Evolutionary conservation across 2,329 filamentous ascomycete species (phyloP), one percentile per base, ranked within the genome.

Genomic region (Periconia sp.): DNA sequence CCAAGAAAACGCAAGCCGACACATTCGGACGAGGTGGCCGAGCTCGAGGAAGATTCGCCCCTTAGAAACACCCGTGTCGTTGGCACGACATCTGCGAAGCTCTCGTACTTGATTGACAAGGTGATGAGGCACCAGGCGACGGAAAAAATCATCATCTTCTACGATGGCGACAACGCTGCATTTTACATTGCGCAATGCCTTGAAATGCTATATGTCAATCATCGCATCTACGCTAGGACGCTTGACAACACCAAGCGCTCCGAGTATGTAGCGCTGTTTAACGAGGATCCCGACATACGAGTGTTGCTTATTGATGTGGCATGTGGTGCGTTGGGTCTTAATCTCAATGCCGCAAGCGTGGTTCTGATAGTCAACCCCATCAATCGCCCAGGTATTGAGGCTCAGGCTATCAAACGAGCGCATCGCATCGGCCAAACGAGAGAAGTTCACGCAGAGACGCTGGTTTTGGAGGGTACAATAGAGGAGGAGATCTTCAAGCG

Each of bases 121-220:
- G 84, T 96, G 10, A 68, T 85, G 4, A 75, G 80, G 38, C 77
- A 92, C 48, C 83, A 94, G 39, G 69, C 77, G 1, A 71, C 79
- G 0, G 91, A 96, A 59, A 95, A 96, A 68, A 94, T 95, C 3
- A 83, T 96, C 38, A 81, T 96, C 8, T 97, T 97, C 67, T 96
- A 96, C 65, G 90, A 95, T 48, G 87, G 88, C 22, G 87, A 94
- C 47, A 92, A 95, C 56, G 80, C 88, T 2, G 92, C 90, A 1
- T 95, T 83, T 68, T 96, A 95, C 71, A 81, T 96, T 26, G 88
- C 89, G 0, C 85, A 91, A 61, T 84, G 87, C 21, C 78, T 97
- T 0, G 92, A 96, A 54, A 78, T 92, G 22, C 69, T 86, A 1
- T 77, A 81, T 7, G 70, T 86, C 34, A 77, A 82, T 23, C 83